Evolutionary conservation across 1,284 basidiomycete species (phyloP), one percentile per base, ranked within the genome.

Genomic region (Mycena sp.): DNA sequence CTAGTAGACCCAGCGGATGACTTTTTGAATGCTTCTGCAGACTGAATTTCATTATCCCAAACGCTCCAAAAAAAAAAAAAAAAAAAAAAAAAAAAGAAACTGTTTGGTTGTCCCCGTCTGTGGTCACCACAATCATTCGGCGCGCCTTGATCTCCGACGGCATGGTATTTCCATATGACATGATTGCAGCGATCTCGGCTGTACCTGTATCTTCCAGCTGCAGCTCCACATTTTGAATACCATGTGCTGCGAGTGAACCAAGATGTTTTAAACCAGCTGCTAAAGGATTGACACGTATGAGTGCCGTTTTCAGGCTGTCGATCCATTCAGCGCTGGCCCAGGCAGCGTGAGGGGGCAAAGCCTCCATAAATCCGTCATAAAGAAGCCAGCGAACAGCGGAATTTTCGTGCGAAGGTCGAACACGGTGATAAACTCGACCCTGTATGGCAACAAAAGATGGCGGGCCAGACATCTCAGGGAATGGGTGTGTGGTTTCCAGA

Each of bases 351-450:
- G 68, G 71, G 3, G 59, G 52, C 19, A 38, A 4, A 5, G 51
- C 32, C 4, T 56, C n/a, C 43, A 68, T 35, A 37, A 72, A 74
- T 0, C 72, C 74, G 59, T 78, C 77, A 61, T 77, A 77, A 0
- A 79, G 61, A 7, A 80, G 61, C 78, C 77, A 78, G 6, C 69
- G 69, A 1, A 78, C 64, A 12, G 68, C 70, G 0, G 74, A 77
- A 46, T 70, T 65, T 0, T 57, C 7, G 51, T 74, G 74, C 4
- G 50, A 57, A 0, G 74, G 71, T 11, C 72, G 68, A 6, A 78
- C 62, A 4, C 73, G 68, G 61, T 78, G 77, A 56, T 78, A 78
- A 2, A 77, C 57, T 30, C 70, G 70, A 2, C 77, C 77, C 57
- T 73, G 67, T 17, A 78, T 71, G 5, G 74, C 63, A 11, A 78